Evolutionary conservation across 768 basidiomycete species (phyloP), one percentile per base, ranked within the genome.

Genomic region (Chalciporus pseudorubinellus): DNA sequence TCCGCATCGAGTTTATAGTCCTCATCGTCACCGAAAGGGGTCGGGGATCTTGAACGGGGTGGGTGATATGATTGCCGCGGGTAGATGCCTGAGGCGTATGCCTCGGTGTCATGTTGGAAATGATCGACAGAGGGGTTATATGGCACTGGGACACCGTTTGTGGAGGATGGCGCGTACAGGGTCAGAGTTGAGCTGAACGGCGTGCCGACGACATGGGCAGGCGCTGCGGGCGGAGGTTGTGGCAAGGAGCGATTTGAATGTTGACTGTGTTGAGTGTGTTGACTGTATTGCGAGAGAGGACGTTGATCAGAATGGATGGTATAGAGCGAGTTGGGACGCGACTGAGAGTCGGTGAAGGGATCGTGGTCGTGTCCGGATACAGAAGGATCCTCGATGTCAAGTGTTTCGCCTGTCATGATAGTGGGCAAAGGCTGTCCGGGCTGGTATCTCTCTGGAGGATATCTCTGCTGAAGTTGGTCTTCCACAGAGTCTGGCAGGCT

Each of bases 1-100:
- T 83, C 72, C 9, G 74, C 80, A 6, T 79, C 76, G 18, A 85
- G 73, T 51, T 74, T 76, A 54, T 87, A 88, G 59, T 84, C 85
- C 56, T 88, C 87, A 34, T 87, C 86, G 45, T 87, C 86, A 4
- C 78, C 77, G 9, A 82, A 82, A 10, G 88, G 87, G 4, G 88
- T 89, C 0, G 88, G 86, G 3, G 88, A 90, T 20, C 87, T 82
- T 18, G 87, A 89, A 43, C 85, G 80, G 26, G 84, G 77, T 3
- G 76, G 73, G 6, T 67, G 70, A 58, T 75, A 78, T 1, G 74
- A 68, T 28, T 77, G 69, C 11, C 78, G 79, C 7, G 80, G 71
- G 57, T 76, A 71, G 49, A 76, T 75, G 7, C 83, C 86, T 0
- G 86, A 85, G 9, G 87, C 76, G 56, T 84, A 89, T 3, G 83